Percentiles rank a stretch among this genome's conserved stretches.
Evolutionary conservation across 805 yeast genomes (phyloP).

Genomic region (Ogataea corticis): DNA sequence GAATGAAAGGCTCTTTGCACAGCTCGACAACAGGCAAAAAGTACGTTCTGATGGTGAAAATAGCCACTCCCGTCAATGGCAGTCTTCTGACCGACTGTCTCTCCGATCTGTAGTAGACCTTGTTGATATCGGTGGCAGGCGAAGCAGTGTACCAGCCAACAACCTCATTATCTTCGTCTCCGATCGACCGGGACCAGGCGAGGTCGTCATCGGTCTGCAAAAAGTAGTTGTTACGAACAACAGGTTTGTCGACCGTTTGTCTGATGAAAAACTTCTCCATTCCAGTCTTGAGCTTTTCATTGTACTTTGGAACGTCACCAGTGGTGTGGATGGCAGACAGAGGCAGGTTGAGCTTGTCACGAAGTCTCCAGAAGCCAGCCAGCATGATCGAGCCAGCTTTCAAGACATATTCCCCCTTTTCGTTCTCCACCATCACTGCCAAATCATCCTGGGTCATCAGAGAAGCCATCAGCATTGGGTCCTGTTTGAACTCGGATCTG

Average conservation of each 20-base stretch:
- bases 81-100: slow-evolving; percentile 63
- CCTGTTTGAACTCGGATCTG: slow-evolving; percentile 40
- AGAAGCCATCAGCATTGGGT: slow-evolving; percentile 61
- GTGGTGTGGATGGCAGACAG: slow-evolving; percentile 58
- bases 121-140: slow-evolving; percentile 45
- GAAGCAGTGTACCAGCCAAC: slow-evolving; percentile 69
- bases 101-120: slow-evolving; percentile 60
- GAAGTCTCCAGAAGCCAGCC: slow-evolving; percentile 71
- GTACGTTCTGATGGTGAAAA: slow-evolving; percentile 65
- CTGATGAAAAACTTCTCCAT: slow-evolving; percentile 68
- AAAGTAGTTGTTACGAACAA: slow-evolving; percentile 67
- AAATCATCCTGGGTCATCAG: slow-evolving; percentile 64
- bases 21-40: slow-evolving; percentile 55
- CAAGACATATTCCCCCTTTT: slow-evolving; percentile 55
- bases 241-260: slow-evolving; percentile 58
- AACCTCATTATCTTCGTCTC: slow-evolving; percentile 49
- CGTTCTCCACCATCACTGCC: slow-evolving; percentile 63
- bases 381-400: slow-evolving; percentile 63
- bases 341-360: slow-evolving; percentile 58
- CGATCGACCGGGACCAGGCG: slow-evolving; percentile 67
- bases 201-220: slow-evolving; percentile 61
- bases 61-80: slow-evolving; percentile 57
- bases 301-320: slow-evolving; percentile 69
- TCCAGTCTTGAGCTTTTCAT: slow-evolving; percentile 55
- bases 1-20: slow-evolving; percentile 60